Percentiles rank a stretch among this genome's conserved stretches.
Evolutionary conservation across 2,329 filamentous ascomycete genomes (phyloP).

Genomic region (Colletotrichum camelliae): DNA sequence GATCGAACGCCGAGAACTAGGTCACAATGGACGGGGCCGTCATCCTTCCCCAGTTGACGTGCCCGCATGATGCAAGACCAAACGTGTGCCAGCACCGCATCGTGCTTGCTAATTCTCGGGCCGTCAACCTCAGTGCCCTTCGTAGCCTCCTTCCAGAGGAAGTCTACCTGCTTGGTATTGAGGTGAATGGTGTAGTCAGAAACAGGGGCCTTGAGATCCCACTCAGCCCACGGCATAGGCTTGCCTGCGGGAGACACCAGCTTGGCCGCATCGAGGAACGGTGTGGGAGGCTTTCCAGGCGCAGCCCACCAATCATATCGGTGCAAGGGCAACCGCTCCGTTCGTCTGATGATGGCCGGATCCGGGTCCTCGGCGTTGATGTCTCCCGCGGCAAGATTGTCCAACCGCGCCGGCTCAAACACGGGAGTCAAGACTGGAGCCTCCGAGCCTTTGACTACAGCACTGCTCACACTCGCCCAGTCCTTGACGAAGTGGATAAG

Average conservation of each 20-base stretch:
- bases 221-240: constrained; percentile 44
- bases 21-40: constrained; percentile 41
- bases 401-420: constrained; percentile 23
- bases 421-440: background rate
- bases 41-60: constrained; percentile 28
- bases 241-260: background rate
- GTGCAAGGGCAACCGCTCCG: background rate
- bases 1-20: constrained; percentile 43
- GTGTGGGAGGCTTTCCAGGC: background rate
- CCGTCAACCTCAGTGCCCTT: constrained; percentile 1
- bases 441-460: constrained; percentile 2
- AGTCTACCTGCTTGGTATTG: constrained; percentile 33
- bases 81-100: constrained; percentile 50
- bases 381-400: background rate
- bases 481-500: constrained; percentile 46
- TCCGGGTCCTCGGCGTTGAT: background rate
- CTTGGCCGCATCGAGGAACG: background rate
- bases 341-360: background rate
- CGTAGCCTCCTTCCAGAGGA: constrained; percentile 33
- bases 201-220: constrained; percentile 39
- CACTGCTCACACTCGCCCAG: constrained; percentile 39
- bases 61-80: constrained; percentile 49
- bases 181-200: constrained; percentile 41
- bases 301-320: background rate
- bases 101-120: constrained; percentile 41